Percentiles rank a stretch among this genome's conserved stretches.
Evolutionary conservation across 768 basidiomycete species (phyloP).

Genomic region (Chalciporus sphaerocephalus): DNA sequence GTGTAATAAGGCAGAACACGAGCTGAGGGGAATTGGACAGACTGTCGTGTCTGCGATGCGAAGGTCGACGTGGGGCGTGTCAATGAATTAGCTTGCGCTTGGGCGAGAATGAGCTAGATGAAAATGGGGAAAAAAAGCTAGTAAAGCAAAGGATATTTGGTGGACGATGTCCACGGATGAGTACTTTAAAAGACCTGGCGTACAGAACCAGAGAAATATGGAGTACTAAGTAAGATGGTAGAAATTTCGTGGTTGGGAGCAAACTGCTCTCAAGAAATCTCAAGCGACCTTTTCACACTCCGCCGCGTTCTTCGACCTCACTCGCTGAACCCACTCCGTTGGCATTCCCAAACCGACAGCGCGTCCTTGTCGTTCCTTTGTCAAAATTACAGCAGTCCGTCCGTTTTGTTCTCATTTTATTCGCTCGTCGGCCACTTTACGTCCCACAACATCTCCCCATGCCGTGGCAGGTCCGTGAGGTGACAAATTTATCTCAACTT

Average conservation of each 20-base stretch:
- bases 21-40: conserved; percentile 15
- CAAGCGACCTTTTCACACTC: conserved; percentile 33
- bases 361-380: conserved; percentile 19
- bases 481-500: too few species aligned
- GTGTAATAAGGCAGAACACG: conserved; percentile 22
- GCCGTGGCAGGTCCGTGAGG: too few species aligned
- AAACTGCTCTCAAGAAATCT: conserved; percentile 21
- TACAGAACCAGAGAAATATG: conserved; percentile 35
- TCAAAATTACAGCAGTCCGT: conserved; percentile 14
- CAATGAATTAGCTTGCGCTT: conserved; percentile 31
- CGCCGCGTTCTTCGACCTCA: conserved; percentile 20
- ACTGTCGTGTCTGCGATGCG: conserved; percentile 29
- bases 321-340: too few species aligned
- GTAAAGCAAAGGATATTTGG: conserved; percentile 30
- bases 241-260: conserved; percentile 31
- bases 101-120: conserved; percentile 25
- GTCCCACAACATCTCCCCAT: background rate
- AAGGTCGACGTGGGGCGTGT: conserved; percentile 21
- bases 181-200: conserved; percentile 34
- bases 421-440: background rate
- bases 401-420: too few species aligned
- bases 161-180: conserved; percentile 29
- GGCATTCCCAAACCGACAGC: too few species aligned
- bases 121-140: conserved; percentile 14
- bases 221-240: conserved; percentile 38